Percentiles rank a stretch among this genome's conserved stretches.
Conservation (phyloP, 306 rosid species). For the Prunus kanzakura region DNA sequence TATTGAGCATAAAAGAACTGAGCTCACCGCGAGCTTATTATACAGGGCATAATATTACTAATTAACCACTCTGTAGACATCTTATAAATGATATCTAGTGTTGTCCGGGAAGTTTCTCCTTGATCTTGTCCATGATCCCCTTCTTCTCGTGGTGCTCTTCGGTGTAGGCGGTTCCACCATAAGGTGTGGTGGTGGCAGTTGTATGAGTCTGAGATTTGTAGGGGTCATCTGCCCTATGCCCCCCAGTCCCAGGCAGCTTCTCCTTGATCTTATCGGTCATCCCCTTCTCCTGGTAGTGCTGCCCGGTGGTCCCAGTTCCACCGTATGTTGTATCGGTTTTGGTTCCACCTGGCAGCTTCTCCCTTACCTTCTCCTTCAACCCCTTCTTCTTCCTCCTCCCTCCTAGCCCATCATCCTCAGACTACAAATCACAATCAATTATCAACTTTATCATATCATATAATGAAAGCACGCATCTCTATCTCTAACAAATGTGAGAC, state of each 20-base stretch:
- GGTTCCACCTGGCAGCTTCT: background rate
- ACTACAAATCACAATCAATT: background rate
- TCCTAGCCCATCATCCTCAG: background rate
- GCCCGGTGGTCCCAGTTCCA: background rate
- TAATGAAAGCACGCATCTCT: too few species aligned
- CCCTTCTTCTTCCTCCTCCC: constrained; percentile 8
- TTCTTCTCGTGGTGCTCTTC: constrained; percentile 23
- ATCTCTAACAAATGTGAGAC: too few species aligned
- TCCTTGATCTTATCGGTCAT: background rate
- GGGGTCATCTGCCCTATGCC: background rate
- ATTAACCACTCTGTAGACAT: background rate
- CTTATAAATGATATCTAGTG: background rate
- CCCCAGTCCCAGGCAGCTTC: constrained; percentile 8
- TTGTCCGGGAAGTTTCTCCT: constrained; percentile 40
- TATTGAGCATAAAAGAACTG: too few species aligned
- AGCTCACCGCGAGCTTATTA: background rate
- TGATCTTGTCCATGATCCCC: constrained; percentile 45
- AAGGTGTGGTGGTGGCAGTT: background rate
- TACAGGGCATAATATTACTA: background rate
- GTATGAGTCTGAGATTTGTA: background rate
- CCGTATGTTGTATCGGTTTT: background rate
- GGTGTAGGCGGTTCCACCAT: background rate
- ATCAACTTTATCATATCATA: background rate
- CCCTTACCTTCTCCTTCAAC: background rate
- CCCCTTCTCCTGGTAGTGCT: background rate